Evolutionary conservation across 768 basidiomycete species (phyloP).

Genomic region (Phaeotremella skinneri): DNA sequence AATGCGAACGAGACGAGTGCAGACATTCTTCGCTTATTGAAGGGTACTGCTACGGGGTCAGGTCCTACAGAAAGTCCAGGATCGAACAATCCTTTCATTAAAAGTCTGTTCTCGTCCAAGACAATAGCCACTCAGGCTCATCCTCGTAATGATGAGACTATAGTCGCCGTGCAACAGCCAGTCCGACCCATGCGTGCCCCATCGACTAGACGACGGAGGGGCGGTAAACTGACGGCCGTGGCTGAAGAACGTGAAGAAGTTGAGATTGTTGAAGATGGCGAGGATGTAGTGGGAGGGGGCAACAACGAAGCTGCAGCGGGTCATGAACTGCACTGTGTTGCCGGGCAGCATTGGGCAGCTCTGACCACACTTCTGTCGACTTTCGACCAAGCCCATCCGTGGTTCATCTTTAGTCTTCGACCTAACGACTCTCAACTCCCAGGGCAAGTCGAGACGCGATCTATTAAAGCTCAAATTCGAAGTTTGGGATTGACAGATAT

Average conservation of each 20-base stretch:
- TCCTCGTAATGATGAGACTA: conserved; percentile 88
- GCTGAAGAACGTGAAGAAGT: conserved; percentile 42
- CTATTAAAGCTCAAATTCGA: conserved; percentile 86
- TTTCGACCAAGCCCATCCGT: conserved; percentile 80
- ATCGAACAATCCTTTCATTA: conserved; percentile 85
- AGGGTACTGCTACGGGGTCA: conserved; percentile 57
- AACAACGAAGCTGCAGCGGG: conserved; percentile 30
- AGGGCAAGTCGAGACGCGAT: conserved; percentile 86
- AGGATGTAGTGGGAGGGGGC: conserved; percentile 40
- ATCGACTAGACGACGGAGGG: conserved; percentile 65
- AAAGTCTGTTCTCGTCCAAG: conserved; percentile 80
- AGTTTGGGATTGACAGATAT: conserved; percentile 77
- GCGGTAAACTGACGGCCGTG: conserved; percentile 35
- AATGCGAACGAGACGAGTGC: conserved; percentile 87
- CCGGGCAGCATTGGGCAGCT: conserved; percentile 82
- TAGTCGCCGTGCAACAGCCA: conserved; percentile 88
- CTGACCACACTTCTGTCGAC: conserved; percentile 83
- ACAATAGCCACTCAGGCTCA: conserved; percentile 90
- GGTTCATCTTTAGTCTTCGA: conserved; percentile 89
- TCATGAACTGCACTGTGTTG: conserved; percentile 64
- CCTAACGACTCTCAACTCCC: conserved; percentile 94
- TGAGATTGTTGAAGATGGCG: conserved; percentile 22
- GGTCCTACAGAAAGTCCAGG: conserved; percentile 62
- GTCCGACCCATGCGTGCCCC: conserved; percentile 93
- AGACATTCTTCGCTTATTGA: conserved; percentile 84